Percentiles rank a stretch among this genome's conserved stretches.
These are phyloP conservation scores for Cephaloascus albidus DNA, from an alignment of 805 yeast genomes.

Conservation along the genomic window DNA sequence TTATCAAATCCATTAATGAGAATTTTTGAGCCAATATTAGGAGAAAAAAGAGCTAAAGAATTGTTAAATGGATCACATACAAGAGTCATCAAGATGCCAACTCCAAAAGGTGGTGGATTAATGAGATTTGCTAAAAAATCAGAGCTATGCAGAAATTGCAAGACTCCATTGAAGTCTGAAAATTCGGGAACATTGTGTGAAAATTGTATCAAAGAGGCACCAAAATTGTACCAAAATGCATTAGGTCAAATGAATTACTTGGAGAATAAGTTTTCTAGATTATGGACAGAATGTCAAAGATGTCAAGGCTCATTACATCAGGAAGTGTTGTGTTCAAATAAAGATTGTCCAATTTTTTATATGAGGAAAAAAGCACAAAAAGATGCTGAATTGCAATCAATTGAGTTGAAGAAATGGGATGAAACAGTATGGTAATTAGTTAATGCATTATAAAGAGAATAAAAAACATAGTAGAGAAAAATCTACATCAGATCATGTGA, in stretches of 20 bases:
- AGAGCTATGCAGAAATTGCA: slow-evolving; percentile 83
- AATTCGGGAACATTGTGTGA: slow-evolving; percentile 72
- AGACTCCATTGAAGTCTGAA: slow-evolving; percentile 55
- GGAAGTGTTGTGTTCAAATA: slow-evolving; percentile 89
- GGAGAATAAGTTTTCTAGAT: slow-evolving; percentile 73
- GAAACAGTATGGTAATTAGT: slow-evolving; percentile 40
- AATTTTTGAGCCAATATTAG: slow-evolving; percentile 91
- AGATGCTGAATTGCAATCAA: slow-evolving; percentile 48
- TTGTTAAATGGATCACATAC: slow-evolving; percentile 81
- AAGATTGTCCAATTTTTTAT: slow-evolving; percentile 95
- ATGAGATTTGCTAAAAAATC: slow-evolving; percentile 89
- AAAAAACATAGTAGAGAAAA: too few species aligned
- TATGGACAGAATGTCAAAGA: slow-evolving; percentile 98
- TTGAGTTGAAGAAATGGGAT: slow-evolving; percentile 61
- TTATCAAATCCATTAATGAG: slow-evolving; percentile 86
- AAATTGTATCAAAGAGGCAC: slow-evolving; percentile 65
- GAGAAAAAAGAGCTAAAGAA: slow-evolving; percentile 73
- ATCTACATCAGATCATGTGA: too few species aligned
- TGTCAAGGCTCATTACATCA: slow-evolving; percentile 96
- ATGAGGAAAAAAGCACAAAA: slow-evolving; percentile 88
- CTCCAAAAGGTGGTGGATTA: slow-evolving; percentile 77
- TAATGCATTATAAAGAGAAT: too few species aligned
- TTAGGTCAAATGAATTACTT: slow-evolving; percentile 70
- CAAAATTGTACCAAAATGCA: slow-evolving; percentile 74
- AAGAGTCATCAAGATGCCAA: slow-evolving; percentile 59